These are phyloP conservation scores for Kodamaea sp. DNA, from an alignment of 1,139 yeast genomes.

Conservation along the genomic window DNA sequence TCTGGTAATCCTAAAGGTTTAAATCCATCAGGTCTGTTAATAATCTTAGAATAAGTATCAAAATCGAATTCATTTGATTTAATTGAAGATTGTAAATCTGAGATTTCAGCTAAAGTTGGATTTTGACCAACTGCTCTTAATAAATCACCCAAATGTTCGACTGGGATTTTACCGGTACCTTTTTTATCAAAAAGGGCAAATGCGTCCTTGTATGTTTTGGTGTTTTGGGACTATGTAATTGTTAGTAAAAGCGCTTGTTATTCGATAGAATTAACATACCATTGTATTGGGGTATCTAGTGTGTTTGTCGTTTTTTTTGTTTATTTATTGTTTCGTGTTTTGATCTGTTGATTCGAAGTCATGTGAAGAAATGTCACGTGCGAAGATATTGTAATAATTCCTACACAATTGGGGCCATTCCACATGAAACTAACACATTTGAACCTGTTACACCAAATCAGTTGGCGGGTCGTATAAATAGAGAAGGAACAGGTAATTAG, in stretches of 20 bases:
- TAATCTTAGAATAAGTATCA: conserved; percentile 72
- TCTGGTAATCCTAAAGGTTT: conserved; percentile 91
- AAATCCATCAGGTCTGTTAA: conserved; percentile 87
- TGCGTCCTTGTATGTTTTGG: conserved; percentile 89
- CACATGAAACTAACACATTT: too few relatives aligned
- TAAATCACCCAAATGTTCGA: conserved; percentile 85
- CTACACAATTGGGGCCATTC: too few relatives aligned
- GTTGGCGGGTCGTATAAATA: too few relatives aligned
- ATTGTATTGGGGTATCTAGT: background rate
- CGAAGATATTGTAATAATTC: too few relatives aligned
- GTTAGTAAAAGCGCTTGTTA: conserved; percentile 7
- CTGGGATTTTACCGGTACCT: conserved; percentile 91
- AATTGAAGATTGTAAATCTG: conserved; percentile 59
- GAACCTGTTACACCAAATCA: too few relatives aligned
- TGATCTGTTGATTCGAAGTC: background rate
- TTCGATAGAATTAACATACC: conserved; percentile 3
- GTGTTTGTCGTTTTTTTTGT: background rate
- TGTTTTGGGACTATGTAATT: conserved; percentile 39
- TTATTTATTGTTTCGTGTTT: background rate
- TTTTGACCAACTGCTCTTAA: conserved; percentile 97
- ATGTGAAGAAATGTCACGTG: too few relatives aligned
- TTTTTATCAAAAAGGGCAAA: conserved; percentile 95
- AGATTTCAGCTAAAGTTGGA: conserved; percentile 88
- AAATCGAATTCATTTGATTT: conserved; percentile 56
- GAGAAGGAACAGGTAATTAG: too few relatives aligned